These are phyloP conservation scores for Ascochyta fabae DNA, from an alignment of 2,329 filamentous ascomycete species.

Conservation along the genomic window DNA sequence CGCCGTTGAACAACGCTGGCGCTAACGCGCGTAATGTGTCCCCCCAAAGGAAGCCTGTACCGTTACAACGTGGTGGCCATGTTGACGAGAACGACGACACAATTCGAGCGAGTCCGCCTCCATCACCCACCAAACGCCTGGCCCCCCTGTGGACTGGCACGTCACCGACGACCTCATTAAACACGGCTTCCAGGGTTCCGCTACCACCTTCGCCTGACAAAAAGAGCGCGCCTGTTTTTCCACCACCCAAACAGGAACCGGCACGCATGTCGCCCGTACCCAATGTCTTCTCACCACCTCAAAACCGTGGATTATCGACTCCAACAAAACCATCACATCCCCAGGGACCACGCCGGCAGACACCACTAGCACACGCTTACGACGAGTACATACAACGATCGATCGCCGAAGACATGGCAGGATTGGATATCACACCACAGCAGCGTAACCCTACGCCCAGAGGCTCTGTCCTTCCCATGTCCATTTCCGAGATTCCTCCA, in stretches of 20 bases:
- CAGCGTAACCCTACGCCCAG: conserved; percentile 41
- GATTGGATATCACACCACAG: conserved; percentile 47
- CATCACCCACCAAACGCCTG: conserved; percentile 53
- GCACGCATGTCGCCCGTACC: conserved; percentile 42
- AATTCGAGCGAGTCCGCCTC: conserved; percentile 45
- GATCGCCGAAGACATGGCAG: conserved; percentile 51
- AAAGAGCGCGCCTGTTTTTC: conserved; percentile 40
- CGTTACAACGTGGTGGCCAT: conserved; percentile 27
- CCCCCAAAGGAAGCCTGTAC: conserved; percentile 44
- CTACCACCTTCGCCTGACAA: conserved; percentile 56
- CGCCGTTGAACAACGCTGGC: conserved; percentile 79
- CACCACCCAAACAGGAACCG: conserved; percentile 34
- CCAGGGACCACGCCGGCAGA: conserved; percentile 41
- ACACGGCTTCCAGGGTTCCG: conserved; percentile 53
- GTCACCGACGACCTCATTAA: conserved; percentile 50
- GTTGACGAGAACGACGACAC: conserved; percentile 50
- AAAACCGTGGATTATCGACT: conserved; percentile 36
- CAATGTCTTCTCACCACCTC: conserved; percentile 41
- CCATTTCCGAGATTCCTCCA: conserved; percentile 45
- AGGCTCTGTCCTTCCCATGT: conserved; percentile 42
- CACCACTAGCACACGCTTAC: conserved; percentile 44
- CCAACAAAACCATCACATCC: conserved; percentile 44
- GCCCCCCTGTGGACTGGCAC: conserved; percentile 37
- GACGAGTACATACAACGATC: conserved; percentile 58
- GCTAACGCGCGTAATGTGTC: conserved; percentile 70